A percentile compares a stretch with the other conserved stretches of the same genome.
Conservation (phyloP, 768 basidiomycete genomes). For the Mycena latifolia region DNA sequence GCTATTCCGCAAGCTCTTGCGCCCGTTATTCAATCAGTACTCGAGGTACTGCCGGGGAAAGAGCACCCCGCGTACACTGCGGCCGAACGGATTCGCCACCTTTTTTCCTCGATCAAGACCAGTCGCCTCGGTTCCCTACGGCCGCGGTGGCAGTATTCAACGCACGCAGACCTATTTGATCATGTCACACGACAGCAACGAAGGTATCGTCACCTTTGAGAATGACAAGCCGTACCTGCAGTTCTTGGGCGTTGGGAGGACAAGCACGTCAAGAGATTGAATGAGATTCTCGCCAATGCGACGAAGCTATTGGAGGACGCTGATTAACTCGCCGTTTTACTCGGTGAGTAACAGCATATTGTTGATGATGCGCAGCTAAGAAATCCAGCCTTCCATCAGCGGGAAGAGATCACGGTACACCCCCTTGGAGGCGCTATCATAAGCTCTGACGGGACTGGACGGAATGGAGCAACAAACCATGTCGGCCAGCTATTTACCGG, state of each 20-base stretch:
- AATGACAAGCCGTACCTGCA: slow-evolving; percentile 35
- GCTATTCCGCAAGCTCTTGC: slow-evolving; percentile 36
- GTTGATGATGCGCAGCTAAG: neutral
- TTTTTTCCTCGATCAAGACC: slow-evolving; percentile 19
- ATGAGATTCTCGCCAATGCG: slow-evolving; percentile 30
- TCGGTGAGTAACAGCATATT: slow-evolving; percentile 6
- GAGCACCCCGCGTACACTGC: slow-evolving; percentile 14
- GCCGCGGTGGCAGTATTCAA: slow-evolving; percentile 26
- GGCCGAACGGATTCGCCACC: slow-evolving; percentile 18
- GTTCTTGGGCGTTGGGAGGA: slow-evolving; percentile 36
- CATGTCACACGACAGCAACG: slow-evolving; percentile 39
- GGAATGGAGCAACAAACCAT: slow-evolving; percentile 33
- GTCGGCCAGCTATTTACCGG: slow-evolving; percentile 32
- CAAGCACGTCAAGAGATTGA: slow-evolving; percentile 31
- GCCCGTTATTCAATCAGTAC: slow-evolving; percentile 34
- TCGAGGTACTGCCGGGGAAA: slow-evolving; percentile 33
- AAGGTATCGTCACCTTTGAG: slow-evolving; percentile 28
- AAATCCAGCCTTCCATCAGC: too few species aligned
- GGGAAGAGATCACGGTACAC: slow-evolving; percentile 36
- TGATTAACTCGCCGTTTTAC: slow-evolving; percentile 34
- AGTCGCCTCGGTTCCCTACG: slow-evolving; percentile 33
- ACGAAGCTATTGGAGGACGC: slow-evolving; percentile 35
- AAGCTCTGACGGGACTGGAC: slow-evolving; percentile 36
- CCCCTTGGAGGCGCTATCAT: slow-evolving; percentile 35
- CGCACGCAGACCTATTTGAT: slow-evolving; percentile 39